Evolutionary conservation across 2,329 filamentous ascomycete genomes (phyloP).

Genomic region (Esteya vermicola): DNA sequence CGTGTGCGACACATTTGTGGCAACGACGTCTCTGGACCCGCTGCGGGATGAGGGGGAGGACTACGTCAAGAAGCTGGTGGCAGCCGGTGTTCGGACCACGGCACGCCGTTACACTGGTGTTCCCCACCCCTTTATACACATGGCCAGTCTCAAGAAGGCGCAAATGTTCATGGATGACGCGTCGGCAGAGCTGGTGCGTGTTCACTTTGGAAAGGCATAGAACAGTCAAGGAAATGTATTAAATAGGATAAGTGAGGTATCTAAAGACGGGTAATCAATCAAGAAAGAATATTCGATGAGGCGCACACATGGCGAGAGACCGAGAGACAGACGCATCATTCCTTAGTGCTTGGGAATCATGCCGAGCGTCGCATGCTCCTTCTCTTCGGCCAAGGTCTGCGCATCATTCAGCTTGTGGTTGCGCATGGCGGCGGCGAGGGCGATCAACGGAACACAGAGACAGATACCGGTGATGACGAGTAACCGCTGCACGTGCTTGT

Average conservation of each 20-base stretch:
- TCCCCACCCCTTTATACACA: background rate
- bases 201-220: too few relatives aligned
- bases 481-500: constrained; percentile 31
- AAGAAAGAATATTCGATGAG: too few relatives aligned
- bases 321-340: too few relatives aligned
- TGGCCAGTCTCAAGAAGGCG: background rate
- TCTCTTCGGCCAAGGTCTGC: constrained; percentile 23
- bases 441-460: constrained; percentile 32
- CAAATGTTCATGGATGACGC: too few relatives aligned
- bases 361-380: too few relatives aligned
- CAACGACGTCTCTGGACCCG: constrained; percentile 1
- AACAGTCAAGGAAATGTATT: too few relatives aligned
- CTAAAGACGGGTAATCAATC: too few relatives aligned
- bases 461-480: constrained; percentile 34
- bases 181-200: too few relatives aligned
- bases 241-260: too few relatives aligned
- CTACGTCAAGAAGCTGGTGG: constrained; percentile 3
- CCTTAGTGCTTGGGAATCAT: too few relatives aligned
- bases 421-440: constrained; percentile 25
- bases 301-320: too few relatives aligned
- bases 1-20: constrained; percentile 19
- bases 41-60: constrained; percentile 7
- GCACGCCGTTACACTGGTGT: background rate
- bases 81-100: background rate
- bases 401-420: constrained; percentile 31